These are phyloP conservation scores for Parachaetomium inaequale DNA, from an alignment of 495 filamentous ascomycete species.

Conservation along the genomic window DNA sequence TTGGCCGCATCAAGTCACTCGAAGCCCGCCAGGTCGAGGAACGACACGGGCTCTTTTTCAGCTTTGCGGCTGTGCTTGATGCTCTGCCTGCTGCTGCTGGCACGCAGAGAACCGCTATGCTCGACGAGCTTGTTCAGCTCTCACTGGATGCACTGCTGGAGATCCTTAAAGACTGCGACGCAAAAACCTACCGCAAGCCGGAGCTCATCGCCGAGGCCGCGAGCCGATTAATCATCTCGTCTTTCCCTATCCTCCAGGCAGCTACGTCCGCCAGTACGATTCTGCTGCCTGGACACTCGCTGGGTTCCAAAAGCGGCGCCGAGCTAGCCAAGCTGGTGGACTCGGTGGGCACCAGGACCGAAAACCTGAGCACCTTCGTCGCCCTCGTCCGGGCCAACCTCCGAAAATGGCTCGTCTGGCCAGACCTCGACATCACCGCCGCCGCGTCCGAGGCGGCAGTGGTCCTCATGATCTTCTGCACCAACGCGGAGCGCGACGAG, in stretches of 20 bases:
- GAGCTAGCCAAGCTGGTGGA: constrained; percentile 21
- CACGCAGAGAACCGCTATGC: not conserved
- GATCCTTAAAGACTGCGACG: constrained; percentile 37
- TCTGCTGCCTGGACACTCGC: constrained; percentile 23
- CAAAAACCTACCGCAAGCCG: constrained; percentile 53
- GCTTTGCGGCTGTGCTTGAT: constrained; percentile 49
- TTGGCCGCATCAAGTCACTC: constrained; percentile 45
- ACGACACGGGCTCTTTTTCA: constrained; percentile 64
- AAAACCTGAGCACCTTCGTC: constrained; percentile 13
- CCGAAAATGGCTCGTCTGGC: constrained; percentile 39
- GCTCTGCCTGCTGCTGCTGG: constrained; percentile 29
- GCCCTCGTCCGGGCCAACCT: constrained; percentile 32
- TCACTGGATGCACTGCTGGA: constrained; percentile 24
- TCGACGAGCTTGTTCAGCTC: constrained; percentile 19
- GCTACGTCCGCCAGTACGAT: constrained; percentile 9
- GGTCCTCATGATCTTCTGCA: constrained; percentile 38
- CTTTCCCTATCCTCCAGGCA: constrained; percentile 37
- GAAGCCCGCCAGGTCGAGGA: constrained; percentile 61
- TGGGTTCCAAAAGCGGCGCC: constrained; percentile 16
- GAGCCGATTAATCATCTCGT: constrained; percentile 52
- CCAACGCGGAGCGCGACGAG: constrained; percentile 24
- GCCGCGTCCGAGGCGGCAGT: constrained; percentile 44
- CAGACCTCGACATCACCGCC: constrained; percentile 41
- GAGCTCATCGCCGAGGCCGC: constrained; percentile 66
- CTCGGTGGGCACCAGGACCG: constrained; percentile 10